phyloP scores from a whole-genome alignment of 192 early-diverging fungal genomes.

The Coemansia sp. region DNA sequence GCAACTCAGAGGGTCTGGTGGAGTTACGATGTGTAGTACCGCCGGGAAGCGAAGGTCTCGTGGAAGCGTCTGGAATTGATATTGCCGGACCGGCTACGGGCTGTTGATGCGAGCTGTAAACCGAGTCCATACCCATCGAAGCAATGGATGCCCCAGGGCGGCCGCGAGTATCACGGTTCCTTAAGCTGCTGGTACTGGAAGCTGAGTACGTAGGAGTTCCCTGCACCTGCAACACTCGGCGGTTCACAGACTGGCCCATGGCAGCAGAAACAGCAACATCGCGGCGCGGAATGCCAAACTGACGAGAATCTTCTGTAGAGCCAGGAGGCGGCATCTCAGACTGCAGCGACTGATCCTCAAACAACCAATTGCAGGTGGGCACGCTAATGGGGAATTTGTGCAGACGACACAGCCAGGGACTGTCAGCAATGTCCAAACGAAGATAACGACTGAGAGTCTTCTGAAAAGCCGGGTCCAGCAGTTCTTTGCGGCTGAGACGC shows the following conservation, averaged over 20 bases:
- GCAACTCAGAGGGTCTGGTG: neutral
- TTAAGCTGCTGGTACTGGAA: conserved; percentile 9
- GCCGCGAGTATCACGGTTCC: conserved; percentile 15
- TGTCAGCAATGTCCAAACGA: conserved; percentile 33
- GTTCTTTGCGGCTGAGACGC: conserved; percentile 14
- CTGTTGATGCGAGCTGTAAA: conserved; percentile 9
- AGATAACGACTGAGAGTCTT: conserved; percentile 40
- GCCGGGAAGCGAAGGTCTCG: neutral
- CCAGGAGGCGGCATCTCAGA: neutral
- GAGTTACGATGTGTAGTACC: neutral
- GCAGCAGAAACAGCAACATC: neutral
- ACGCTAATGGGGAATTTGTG: conserved; percentile 17
- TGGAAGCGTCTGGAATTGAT: conserved; percentile 5
- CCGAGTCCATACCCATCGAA: neutral
- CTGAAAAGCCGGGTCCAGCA: conserved; percentile 53
- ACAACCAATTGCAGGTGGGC: conserved; percentile 26
- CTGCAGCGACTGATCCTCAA: conserved; percentile 1
- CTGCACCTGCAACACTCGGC: conserved; percentile 22
- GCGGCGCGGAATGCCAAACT: neutral
- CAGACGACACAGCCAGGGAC: conserved; percentile 43
- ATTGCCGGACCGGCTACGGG: conserved; percentile 1
- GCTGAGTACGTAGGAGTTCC: conserved; percentile 11
- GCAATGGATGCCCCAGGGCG: conserved; percentile 32
- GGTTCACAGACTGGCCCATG: conserved; percentile 12
- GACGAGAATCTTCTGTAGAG: neutral